phyloP scores from a whole-genome alignment of 2,329 filamentous ascomycete species.

The Venturia effusa region DNA sequence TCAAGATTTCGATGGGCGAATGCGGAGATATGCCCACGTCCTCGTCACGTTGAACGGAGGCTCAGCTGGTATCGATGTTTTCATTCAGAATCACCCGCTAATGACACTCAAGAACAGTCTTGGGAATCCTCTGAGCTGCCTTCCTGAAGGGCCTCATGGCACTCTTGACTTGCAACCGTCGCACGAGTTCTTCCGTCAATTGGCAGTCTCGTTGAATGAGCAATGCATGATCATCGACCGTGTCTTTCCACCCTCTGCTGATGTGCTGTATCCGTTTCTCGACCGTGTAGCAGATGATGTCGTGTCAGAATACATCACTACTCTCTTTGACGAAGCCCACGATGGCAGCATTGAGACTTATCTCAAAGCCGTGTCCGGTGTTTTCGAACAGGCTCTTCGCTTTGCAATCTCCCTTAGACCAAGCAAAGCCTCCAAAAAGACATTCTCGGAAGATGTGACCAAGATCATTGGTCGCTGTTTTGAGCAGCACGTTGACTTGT shows the following conservation, averaged over 20 bases:
- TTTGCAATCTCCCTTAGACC: slow-evolving; percentile 63
- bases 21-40: slow-evolving; percentile 83
- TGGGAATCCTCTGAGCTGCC: slow-evolving; percentile 68
- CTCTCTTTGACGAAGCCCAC: slow-evolving; percentile 79
- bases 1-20: slow-evolving; percentile 77
- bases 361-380: slow-evolving; percentile 72
- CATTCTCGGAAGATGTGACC: slow-evolving; percentile 54
- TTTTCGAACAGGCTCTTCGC: slow-evolving; percentile 76
- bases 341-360: slow-evolving; percentile 65
- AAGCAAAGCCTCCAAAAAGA: slow-evolving; percentile 49
- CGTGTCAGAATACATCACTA: slow-evolving; percentile 74
- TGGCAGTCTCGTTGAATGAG: slow-evolving; percentile 69
- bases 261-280: slow-evolving; percentile 68
- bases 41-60: slow-evolving; percentile 74
- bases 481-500: slow-evolving; percentile 87
- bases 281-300: slow-evolving; percentile 74
- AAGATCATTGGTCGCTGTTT: slow-evolving; percentile 61
- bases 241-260: slow-evolving; percentile 62
- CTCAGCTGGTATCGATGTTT: slow-evolving; percentile 66
- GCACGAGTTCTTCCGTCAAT: slow-evolving; percentile 64
- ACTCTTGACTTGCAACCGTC: slow-evolving; percentile 67
- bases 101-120: slow-evolving; percentile 57
- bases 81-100: slow-evolving; percentile 79
- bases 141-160: slow-evolving; percentile 57
- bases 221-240: slow-evolving; percentile 69